A percentile compares a stretch with the other conserved stretches of the same genome.
These are phyloP conservation scores for Apiospora sp. DNA, from an alignment of 2,329 filamentous ascomycete species.

Conservation along the genomic window DNA sequence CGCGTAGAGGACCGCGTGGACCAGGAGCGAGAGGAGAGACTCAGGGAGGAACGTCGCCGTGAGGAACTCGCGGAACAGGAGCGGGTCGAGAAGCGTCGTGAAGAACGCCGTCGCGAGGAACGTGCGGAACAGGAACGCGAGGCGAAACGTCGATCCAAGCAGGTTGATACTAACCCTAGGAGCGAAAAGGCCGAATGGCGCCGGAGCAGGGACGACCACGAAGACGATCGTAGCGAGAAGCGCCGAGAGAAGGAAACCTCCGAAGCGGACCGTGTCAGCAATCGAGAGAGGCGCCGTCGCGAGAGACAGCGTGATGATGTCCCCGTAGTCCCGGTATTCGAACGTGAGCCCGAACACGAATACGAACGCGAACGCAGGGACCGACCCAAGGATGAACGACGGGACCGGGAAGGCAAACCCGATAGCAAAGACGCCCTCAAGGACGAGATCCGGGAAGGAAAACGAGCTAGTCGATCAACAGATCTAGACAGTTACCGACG, in stretches of 20 bases:
- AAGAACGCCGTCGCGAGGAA: conserved; percentile 36
- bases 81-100: conserved; percentile 44
- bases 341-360: conserved; percentile 32
- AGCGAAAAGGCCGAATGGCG: conserved; percentile 35
- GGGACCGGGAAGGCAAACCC: conserved; percentile 38
- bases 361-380: conserved; percentile 31
- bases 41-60: conserved; percentile 33
- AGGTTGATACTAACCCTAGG: conserved; percentile 29
- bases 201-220: conserved; percentile 40
- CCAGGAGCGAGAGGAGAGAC: conserved; percentile 37
- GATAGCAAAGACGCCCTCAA: conserved; percentile 38
- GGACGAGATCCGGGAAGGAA: conserved; percentile 32
- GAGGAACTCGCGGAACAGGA: conserved; percentile 32
- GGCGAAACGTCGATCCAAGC: conserved; percentile 41
- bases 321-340: conserved; percentile 43
- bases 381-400: conserved; percentile 30
- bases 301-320: conserved; percentile 40
- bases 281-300: conserved; percentile 34
- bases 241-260: conserved; percentile 34
- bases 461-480: conserved; percentile 31
- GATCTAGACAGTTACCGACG: conserved; percentile 39
- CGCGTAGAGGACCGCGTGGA: conserved; percentile 34
- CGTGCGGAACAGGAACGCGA: conserved; percentile 39
- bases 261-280: conserved; percentile 32
- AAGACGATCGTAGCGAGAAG: conserved; percentile 37